Percentiles rank a stretch among this genome's conserved stretches.
Evolutionary conservation across 345 rosid species (phyloP).

Genomic region (Euphorbia peplus): DNA sequence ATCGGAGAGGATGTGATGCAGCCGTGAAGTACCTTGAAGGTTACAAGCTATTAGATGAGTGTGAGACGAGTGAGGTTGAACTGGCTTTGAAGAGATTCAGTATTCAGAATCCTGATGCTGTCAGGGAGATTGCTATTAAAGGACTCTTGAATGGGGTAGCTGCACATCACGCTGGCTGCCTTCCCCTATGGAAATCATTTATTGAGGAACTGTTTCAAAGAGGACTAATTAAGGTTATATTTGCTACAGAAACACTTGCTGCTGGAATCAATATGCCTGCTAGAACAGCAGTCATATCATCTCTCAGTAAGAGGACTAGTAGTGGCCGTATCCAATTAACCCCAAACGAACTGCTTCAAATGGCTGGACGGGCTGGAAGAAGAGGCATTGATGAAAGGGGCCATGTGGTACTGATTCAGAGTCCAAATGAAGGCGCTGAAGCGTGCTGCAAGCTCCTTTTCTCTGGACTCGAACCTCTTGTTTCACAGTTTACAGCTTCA

Average conservation of each 20-base stretch:
- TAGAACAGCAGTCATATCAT: constrained; percentile 82
- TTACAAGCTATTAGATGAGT: constrained; percentile 68
- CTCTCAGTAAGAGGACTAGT: constrained; percentile 71
- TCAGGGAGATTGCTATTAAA: constrained; percentile 75
- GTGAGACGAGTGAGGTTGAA: constrained; percentile 83
- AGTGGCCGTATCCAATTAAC: constrained; percentile 66
- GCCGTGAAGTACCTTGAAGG: constrained; percentile 87
- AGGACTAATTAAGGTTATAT: constrained; percentile 90
- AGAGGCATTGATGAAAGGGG: constrained; percentile 90
- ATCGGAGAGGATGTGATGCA: constrained; percentile 92
- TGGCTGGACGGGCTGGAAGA: constrained; percentile 99
- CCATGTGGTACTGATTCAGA: constrained; percentile 76
- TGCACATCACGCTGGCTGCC: constrained; percentile 98
- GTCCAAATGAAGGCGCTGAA: constrained; percentile 88
- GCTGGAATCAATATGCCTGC: constrained; percentile 99
- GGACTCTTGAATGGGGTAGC: constrained; percentile 85
- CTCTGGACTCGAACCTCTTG: constrained; percentile 86
- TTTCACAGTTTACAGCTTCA: constrained; percentile 94
- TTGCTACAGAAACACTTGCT: constrained; percentile 96
- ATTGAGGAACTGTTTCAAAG: constrained; percentile 85
- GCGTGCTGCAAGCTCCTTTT: constrained; percentile 84
- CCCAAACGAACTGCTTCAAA: constrained; percentile 86
- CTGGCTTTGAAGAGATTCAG: constrained; percentile 77
- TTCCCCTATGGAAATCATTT: constrained; percentile 93
- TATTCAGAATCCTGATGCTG: constrained; percentile 86